phyloP scores from a whole-genome alignment of 768 basidiomycete genomes.

The Russula sp. region DNA sequence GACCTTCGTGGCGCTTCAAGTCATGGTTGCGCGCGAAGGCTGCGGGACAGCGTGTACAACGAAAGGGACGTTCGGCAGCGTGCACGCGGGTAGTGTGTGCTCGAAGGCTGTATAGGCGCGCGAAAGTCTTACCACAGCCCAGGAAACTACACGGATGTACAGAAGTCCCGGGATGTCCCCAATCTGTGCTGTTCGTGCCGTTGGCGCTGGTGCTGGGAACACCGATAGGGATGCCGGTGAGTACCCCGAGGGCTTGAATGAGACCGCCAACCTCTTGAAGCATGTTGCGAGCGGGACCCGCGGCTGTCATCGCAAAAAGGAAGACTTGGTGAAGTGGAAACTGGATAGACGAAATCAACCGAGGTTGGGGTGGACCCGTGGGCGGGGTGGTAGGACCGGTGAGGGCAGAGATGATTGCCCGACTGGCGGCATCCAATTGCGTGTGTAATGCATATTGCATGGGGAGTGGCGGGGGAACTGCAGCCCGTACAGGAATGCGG shows the following conservation, averaged over 20 bases:
- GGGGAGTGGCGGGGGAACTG: slow-evolving; percentile 23
- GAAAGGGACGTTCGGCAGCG: slow-evolving; percentile 60
- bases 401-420: slow-evolving; percentile 52
- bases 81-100: slow-evolving; percentile 64
- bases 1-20: slow-evolving; percentile 69
- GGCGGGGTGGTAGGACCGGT: slow-evolving; percentile 9
- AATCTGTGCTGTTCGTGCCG: slow-evolving; percentile 21
- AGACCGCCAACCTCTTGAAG: slow-evolving; percentile 78
- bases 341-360: slow-evolving; percentile 72
- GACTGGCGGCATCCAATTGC: slow-evolving; percentile 61
- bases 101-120: slow-evolving; percentile 65
- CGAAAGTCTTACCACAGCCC: slow-evolving; percentile 66
- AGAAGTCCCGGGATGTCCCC: slow-evolving; percentile 53
- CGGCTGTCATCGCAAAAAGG: slow-evolving; percentile 70
- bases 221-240: slow-evolving; percentile 71
- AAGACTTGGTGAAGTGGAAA: slow-evolving; percentile 73
- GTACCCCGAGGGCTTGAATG: slow-evolving; percentile 77
- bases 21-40: slow-evolving; percentile 79
- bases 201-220: slow-evolving; percentile 27
- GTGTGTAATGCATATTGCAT: slow-evolving; percentile 46
- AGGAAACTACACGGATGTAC: slow-evolving; percentile 75
- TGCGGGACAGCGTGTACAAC: slow-evolving; percentile 63
- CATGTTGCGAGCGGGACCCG: slow-evolving; percentile 46
- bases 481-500: slow-evolving; percentile 29
- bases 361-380: slow-evolving; percentile 45